Evolutionary conservation across 2,329 filamentous ascomycete species (phyloP).

Genomic region (Ophiostoma sp.): DNA sequence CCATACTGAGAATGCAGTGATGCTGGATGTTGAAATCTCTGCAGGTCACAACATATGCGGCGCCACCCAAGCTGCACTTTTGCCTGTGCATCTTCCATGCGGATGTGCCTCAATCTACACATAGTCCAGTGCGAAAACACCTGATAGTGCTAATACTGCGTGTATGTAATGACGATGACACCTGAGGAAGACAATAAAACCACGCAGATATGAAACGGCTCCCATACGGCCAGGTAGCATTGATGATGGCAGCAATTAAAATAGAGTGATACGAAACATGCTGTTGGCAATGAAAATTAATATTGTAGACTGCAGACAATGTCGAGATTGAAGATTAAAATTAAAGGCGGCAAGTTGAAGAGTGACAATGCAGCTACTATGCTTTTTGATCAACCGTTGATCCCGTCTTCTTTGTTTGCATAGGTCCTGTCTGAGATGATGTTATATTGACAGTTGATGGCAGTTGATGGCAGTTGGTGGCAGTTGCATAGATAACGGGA

Average conservation of each 20-base stretch:
- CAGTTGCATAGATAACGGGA: neutral
- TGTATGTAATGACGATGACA: neutral
- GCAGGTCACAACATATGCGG: conserved; percentile 4
- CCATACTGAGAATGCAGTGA: neutral
- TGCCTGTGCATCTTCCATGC: neutral
- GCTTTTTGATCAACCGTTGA: neutral
- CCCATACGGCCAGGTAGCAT: conserved; percentile 4
- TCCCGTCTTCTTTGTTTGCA: conserved; percentile 5
- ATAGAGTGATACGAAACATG: conserved; percentile 10
- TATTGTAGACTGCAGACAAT: neutral
- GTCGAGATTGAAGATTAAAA: neutral
- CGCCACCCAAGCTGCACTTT: neutral
- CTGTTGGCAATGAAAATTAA: neutral
- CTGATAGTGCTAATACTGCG: neutral
- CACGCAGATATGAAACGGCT: conserved; percentile 2
- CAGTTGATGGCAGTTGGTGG: neutral
- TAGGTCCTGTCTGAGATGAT: neutral
- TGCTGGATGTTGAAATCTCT: neutral
- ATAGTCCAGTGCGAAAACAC: neutral
- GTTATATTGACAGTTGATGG: neutral
- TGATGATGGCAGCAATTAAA: neutral
- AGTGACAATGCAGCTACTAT: neutral
- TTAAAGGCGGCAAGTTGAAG: neutral
- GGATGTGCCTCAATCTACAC: neutral
- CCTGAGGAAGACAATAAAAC: neutral